Percentiles rank a stretch among this genome's conserved stretches.
Conservation (phyloP, 345 rosid genomes). For the Trapa bicornis region DNA sequence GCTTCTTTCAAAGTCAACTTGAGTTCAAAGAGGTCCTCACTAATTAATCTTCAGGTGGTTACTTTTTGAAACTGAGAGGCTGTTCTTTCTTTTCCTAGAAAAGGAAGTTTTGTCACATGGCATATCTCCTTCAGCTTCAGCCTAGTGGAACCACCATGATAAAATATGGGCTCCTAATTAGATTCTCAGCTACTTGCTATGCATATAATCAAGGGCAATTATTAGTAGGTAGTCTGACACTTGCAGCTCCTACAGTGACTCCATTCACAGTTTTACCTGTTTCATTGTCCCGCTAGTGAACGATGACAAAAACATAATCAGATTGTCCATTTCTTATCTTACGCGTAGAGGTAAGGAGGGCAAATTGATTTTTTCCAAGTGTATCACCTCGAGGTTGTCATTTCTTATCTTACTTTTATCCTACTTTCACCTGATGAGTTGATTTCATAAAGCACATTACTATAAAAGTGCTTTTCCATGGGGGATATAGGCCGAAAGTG, state of each 20-base stretch:
- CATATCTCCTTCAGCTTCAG: conserved; percentile 58
- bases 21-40: conserved; percentile 61
- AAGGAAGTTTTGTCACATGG: conserved; percentile 37
- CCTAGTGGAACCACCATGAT: conserved; percentile 26
- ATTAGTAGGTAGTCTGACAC: conserved; percentile 19
- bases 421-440: conserved; percentile 38
- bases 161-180: not conserved
- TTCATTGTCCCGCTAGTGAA: conserved; percentile 52
- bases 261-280: conserved; percentile 29
- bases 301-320: not conserved
- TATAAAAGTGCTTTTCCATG: conserved; percentile 32
- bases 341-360: too few species aligned
- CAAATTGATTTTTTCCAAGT: conserved; percentile 49
- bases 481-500: conserved; percentile 27
- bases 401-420: conserved; percentile 16
- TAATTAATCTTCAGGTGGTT: conserved; percentile 60
- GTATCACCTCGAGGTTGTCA: conserved; percentile 52
- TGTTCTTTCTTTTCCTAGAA: conserved; percentile 60
- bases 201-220: not conserved
- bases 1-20: conserved; percentile 92
- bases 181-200: not conserved
- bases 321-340: too few species aligned
- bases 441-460: conserved; percentile 37
- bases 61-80: conserved; percentile 49
- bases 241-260: conserved; percentile 45